Evolutionary conservation across 306 rosid genomes (phyloP).

Genomic region (Pyrus betulifolia): DNA sequence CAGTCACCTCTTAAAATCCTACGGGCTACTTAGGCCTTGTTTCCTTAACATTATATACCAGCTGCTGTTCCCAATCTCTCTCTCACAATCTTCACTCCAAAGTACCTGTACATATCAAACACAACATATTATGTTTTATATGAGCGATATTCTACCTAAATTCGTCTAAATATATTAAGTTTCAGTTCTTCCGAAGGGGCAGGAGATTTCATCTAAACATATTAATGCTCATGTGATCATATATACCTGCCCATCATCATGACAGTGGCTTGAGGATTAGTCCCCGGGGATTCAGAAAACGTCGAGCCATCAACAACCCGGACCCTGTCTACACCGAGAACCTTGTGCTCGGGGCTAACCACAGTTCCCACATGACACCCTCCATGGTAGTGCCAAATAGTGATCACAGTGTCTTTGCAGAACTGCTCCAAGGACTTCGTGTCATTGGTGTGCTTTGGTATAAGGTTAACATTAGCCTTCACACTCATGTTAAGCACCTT

Average conservation of each 20-base stretch:
- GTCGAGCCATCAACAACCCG: conserved; percentile 83
- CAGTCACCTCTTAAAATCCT: conserved; percentile 8
- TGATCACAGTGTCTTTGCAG: conserved; percentile 82
- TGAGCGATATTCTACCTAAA: too few species aligned
- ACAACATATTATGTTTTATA: neutral
- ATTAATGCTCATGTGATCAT: neutral
- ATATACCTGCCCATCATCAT: conserved; percentile 97
- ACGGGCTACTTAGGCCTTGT: neutral
- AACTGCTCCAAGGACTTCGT: conserved; percentile 68
- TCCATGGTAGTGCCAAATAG: conserved; percentile 98
- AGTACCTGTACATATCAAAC: conserved; percentile 50
- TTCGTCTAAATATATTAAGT: too few species aligned
- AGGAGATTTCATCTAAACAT: neutral
- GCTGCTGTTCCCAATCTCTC: conserved; percentile 55
- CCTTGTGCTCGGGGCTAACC: conserved; percentile 44
- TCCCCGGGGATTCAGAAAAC: conserved; percentile 74
- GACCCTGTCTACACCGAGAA: conserved; percentile 66
- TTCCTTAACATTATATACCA: conserved; percentile 38
- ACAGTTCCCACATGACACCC: conserved; percentile 87
- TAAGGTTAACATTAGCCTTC: conserved; percentile 68
- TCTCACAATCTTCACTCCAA: conserved; percentile 82
- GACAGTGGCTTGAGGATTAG: conserved; percentile 92
- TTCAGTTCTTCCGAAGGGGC: neutral
- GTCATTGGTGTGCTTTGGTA: conserved; percentile 66
- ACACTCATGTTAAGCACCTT: conserved; percentile 56